Evolutionary conservation across 2,329 filamentous ascomycete genomes (phyloP), one percentile per base, ranked within the genome.

Genomic region (Aspergillus uvarum): DNA sequence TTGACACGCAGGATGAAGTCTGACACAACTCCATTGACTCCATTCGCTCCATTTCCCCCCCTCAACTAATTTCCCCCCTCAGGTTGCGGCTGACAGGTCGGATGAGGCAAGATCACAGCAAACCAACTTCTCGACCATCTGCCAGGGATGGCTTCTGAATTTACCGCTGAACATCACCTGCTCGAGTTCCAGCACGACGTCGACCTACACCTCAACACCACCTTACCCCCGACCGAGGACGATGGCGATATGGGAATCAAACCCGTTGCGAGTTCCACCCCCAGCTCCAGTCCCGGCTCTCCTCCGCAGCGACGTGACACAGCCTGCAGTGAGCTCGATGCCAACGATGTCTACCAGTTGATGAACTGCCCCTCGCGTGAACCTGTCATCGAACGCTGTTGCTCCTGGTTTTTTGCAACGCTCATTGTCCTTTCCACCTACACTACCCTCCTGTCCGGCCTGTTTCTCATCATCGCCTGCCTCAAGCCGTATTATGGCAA

Each of bases 391-490:
- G 38, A 44, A 14, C 59, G 69, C 44, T 66, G 73, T 32, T 65
- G 73, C 47, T 70, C 75, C 21, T 74, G 75, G 74, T 55, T 77
- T 22, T 70, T 75, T 19, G 48, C 74, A 5, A 71, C 71, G 0
- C 70, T 77, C n/a, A 56, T 77, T 26, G 38, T 76, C 5, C 68
- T 79, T 4, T 73, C 75, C 2, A 58, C 77, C 12, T 79, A 77
- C 59, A 70, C 76, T 5, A 77, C 74, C 5, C 47, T 72, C 0
- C 65, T 76, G 32, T 78, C 76, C 0, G 72, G 67, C 1, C 72
- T 89, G 10, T 91, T 87, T 80, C 76, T 92, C 1, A 75, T 83
- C 2, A 79, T 88, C 5, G 85, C 88, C 0, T 74, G 89, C 6
- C 68, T 78, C 0, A 85, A 85, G 58, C 88, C 88, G 0, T 77